phyloP scores from a whole-genome alignment of 352 stramenopile genomes.

The Hyaloperonospora brassicae region DNA sequence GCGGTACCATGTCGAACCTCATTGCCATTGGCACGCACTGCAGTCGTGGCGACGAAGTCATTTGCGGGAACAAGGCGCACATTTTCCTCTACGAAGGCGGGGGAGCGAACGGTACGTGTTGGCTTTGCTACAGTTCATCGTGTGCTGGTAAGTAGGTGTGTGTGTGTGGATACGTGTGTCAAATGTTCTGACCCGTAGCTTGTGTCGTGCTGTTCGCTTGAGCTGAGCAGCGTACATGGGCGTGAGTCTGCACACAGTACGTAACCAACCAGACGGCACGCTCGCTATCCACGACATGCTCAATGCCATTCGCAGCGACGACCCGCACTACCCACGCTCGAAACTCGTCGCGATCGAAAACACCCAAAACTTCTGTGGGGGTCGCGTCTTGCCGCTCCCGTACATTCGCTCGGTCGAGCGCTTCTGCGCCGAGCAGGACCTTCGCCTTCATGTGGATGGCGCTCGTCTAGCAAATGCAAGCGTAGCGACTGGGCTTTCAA shows the following conservation, averaged over 20 bases:
- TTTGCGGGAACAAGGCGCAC: constrained; percentile 92
- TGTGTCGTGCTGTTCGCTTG: background rate
- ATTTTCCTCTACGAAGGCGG: constrained; percentile 96
- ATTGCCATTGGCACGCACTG: constrained; percentile 92
- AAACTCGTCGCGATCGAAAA: constrained; percentile 94
- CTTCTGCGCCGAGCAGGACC: constrained; percentile 59
- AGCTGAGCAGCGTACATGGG: constrained; percentile 68
- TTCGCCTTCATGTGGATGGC: constrained; percentile 94
- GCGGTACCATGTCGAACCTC: constrained; percentile 97
- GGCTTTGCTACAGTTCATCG: too few species aligned
- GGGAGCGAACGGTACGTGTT: constrained; percentile 60
- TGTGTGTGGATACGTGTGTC: background rate
- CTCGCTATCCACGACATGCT: constrained; percentile 79
- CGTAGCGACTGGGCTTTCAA: constrained; percentile 59
- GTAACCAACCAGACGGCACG: constrained; percentile 80
- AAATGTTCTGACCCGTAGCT: background rate
- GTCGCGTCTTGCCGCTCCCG: constrained; percentile 72
- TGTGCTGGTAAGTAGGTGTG: too few species aligned
- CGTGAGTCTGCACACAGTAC: constrained; percentile 84
- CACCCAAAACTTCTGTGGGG: constrained; percentile 96
- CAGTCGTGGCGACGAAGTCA: constrained; percentile 88
- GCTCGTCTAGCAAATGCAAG: constrained; percentile 94
- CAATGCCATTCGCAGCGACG: constrained; percentile 62
- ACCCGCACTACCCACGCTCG: constrained; percentile 79
- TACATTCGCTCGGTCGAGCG: constrained; percentile 77